Evolutionary conservation across 106 monocot genomes (phyloP).

Genomic region (Dendrobium huoshanense): DNA sequence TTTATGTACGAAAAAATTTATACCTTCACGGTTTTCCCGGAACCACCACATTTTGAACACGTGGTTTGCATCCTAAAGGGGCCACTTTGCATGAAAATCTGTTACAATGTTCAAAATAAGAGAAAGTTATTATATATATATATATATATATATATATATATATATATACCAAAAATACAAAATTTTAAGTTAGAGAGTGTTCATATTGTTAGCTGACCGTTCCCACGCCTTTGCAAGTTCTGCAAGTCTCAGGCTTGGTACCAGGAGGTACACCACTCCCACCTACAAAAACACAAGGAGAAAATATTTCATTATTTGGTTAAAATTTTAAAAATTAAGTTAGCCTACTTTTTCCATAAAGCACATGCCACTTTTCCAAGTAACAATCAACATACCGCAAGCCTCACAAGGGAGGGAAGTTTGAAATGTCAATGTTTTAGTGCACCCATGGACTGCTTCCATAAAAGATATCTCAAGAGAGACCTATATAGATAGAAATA

Average conservation of each 20-base stretch:
- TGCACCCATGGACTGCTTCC: slow-evolving; percentile 80
- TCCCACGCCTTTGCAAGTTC: slow-evolving; percentile 77
- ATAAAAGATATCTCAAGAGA: slow-evolving; percentile 76
- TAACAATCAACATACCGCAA: slow-evolving; percentile 60
- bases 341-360: not conserved
- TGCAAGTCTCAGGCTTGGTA: slow-evolving; percentile 87
- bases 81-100: slow-evolving; percentile 80
- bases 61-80: slow-evolving; percentile 71
- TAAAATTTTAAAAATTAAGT: not conserved
- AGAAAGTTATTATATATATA: not conserved
- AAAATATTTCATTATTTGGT: not conserved
- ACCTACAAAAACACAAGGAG: slow-evolving; percentile 27
- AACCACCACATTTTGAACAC: slow-evolving; percentile 69
- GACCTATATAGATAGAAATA: slow-evolving; percentile 28
- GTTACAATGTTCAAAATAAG: slow-evolving; percentile 3
- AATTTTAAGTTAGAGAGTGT: not conserved
- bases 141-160: too few species aligned
- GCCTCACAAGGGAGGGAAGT: slow-evolving; percentile 49
- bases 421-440: slow-evolving; percentile 50
- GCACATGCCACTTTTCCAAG: not conserved
- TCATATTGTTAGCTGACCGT: slow-evolving; percentile 34
- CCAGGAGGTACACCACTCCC: slow-evolving; percentile 94
- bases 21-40: slow-evolving; percentile 82
- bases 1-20: not conserved
- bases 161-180: not conserved